A percentile compares a stretch with the other conserved stretches of the same genome.
Evolutionary conservation across 2,329 filamentous ascomycete species (phyloP).

Genomic region (Calonectria crousiana): DNA sequence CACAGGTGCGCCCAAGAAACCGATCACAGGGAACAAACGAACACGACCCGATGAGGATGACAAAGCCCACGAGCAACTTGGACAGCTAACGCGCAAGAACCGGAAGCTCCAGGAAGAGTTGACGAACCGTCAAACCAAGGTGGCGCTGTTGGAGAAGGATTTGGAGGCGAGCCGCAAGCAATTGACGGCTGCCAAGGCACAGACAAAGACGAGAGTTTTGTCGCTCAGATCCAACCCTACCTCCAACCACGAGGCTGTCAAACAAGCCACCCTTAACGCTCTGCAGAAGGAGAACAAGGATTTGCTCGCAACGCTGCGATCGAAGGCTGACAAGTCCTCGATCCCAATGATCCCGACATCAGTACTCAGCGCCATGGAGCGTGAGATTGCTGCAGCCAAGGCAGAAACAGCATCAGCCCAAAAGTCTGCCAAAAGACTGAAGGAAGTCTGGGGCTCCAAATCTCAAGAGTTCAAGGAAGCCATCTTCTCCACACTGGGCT

Average conservation of each 20-base stretch:
- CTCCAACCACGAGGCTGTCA: constrained; percentile 85
- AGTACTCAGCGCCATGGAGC: constrained; percentile 79
- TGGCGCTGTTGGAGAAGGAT: constrained; percentile 80
- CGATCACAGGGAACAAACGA: constrained; percentile 71
- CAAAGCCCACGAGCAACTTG: constrained; percentile 77
- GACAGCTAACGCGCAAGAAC: constrained; percentile 88
- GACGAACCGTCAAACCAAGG: constrained; percentile 75
- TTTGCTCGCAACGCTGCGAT: constrained; percentile 78
- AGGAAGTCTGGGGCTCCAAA: constrained; percentile 93
- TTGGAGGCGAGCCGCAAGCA: constrained; percentile 80
- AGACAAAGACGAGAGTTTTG: constrained; percentile 83
- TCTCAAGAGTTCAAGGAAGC: constrained; percentile 95
- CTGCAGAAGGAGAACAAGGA: constrained; percentile 88
- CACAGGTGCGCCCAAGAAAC: constrained; percentile 51
- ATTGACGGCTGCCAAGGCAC: constrained; percentile 73
- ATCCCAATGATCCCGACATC: constrained; percentile 79
- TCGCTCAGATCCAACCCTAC: constrained; percentile 94
- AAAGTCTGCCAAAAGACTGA: constrained; percentile 87
- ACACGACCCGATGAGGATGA: constrained; percentile 68
- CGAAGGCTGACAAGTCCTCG: constrained; percentile 52
- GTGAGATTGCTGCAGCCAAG: constrained; percentile 80
- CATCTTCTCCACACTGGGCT: constrained; percentile 91
- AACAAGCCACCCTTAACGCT: constrained; percentile 81
- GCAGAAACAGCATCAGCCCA: constrained; percentile 78
- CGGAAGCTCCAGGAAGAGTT: constrained; percentile 86